Evolutionary conservation across 2,329 filamentous ascomycete genomes (phyloP), one percentile per base, ranked within the genome.

Genomic region (Xylariaceae sp.): DNA sequence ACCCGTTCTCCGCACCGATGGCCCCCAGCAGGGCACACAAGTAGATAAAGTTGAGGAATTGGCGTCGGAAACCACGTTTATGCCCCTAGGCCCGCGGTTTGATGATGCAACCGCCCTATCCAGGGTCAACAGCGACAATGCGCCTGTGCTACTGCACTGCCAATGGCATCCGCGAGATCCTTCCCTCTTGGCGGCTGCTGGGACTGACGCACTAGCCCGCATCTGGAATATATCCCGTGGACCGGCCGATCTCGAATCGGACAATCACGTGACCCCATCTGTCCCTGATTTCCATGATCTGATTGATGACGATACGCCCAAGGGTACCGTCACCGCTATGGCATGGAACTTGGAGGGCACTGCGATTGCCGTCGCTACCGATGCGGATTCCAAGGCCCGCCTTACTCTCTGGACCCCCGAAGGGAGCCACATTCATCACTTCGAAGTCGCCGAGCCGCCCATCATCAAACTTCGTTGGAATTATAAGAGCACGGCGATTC

Each of bases 121-220:
- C 52, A 57, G 60, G 54, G 51, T 47, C 32, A 60, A 59, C 55
- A 39, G 58, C 67, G 78, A 81, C 67, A 80, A 77, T 65, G 74
- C 76, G 71, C 80, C 83, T 67, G 77, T 84, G 65, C 72, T 86
- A 70, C 76, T 86, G 74, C 81, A 85, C 71, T 85, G 83, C 78
- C 81, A 84, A 76, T 86, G 82, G 80, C 85, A 80, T 75, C 83
- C 83, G 63, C 76, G 70, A 71, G 78, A 86, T 74, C 79, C 83
- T 69, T 81, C 78, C 56, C 74, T 84, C 72, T 76, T 86, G 76
- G 83, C 82, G 71, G 82, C 81, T 76, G 82, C 80, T 74, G 83
- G 83, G 65, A 85, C 81, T 69, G 83, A 86, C 76, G 81, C 83
- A 72, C 81, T 86, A 81, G 83, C 83, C 76, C 82, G 83, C 61